A percentile compares a stretch with the other conserved stretches of the same genome.
These are phyloP conservation scores for Acer saccharum DNA, from an alignment of 345 rosid genomes.

Conservation along the genomic window DNA sequence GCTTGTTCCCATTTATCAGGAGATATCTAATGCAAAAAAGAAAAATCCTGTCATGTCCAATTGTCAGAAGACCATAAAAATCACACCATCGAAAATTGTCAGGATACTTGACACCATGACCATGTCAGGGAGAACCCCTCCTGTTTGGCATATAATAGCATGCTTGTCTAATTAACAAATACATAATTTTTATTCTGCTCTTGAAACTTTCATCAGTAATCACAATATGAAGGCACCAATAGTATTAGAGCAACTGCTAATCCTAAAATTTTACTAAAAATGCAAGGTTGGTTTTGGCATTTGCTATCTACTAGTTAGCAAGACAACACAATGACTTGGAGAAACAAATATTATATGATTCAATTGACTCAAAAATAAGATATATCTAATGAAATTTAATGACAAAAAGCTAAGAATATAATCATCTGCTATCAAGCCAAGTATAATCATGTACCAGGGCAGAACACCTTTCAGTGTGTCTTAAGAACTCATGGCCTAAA, in stretches of 20 bases:
- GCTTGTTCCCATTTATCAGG: background rate
- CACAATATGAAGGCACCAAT: background rate
- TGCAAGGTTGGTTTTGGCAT: background rate
- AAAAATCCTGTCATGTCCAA: background rate
- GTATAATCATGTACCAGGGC: slow-evolving; percentile 60
- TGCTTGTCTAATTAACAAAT: background rate
- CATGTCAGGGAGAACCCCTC: background rate
- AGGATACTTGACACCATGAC: background rate
- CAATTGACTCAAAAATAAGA: background rate
- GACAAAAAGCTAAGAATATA: background rate
- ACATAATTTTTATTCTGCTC: background rate
- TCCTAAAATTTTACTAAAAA: background rate
- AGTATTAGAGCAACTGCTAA: background rate
- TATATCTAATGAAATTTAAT: background rate
- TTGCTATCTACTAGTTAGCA: background rate
- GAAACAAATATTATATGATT: background rate
- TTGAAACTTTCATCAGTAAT: background rate
- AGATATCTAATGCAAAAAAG: background rate
- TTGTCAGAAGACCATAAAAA: background rate
- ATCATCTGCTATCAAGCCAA: slow-evolving; percentile 6
- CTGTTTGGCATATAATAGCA: background rate
- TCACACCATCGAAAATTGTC: background rate
- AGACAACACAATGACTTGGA: background rate
- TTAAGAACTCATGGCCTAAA: slow-evolving; percentile 86
- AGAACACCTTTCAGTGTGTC: slow-evolving; percentile 96